Evolutionary conservation across 257 asterid species (phyloP).

Genomic region (Solanum acaule): DNA sequence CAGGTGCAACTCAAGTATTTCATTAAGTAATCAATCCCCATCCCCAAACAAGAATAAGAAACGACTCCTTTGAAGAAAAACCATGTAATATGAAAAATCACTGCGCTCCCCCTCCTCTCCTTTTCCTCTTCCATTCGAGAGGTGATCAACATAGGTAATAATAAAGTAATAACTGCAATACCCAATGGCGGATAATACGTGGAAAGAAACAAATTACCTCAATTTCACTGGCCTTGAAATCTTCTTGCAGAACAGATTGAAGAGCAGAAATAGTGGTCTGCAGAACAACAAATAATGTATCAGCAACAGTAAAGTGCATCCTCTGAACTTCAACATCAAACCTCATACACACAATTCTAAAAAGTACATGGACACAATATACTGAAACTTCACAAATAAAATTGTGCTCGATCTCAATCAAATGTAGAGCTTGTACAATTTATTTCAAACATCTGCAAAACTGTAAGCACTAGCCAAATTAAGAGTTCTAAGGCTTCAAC

Average conservation of each 20-base stretch:
- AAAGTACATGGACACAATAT: background rate
- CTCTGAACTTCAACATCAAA: background rate
- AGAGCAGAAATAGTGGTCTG: slow-evolving; percentile 92
- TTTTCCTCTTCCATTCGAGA: background rate
- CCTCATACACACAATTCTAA: background rate
- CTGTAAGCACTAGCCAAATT: background rate
- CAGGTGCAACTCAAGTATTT: background rate
- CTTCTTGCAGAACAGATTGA: slow-evolving; percentile 96
- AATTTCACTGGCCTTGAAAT: slow-evolving; percentile 94
- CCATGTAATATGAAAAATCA: background rate
- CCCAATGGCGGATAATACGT: background rate
- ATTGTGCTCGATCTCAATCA: background rate
- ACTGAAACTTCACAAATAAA: background rate
- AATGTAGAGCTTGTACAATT: background rate
- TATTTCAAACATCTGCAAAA: background rate
- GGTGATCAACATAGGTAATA: background rate
- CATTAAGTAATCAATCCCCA: background rate
- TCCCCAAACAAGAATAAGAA: background rate
- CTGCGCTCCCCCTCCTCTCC: background rate
- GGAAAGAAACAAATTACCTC: slow-evolving; percentile 45
- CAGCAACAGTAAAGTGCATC: background rate
- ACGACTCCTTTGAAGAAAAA: background rate
- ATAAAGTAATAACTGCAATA: background rate
- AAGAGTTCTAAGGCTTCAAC: background rate
- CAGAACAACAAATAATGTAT: slow-evolving; percentile 9